Percentiles rank a stretch among this genome's conserved stretches.
Conservation (phyloP, 2,329 filamentous ascomycete species). For the Talaromyces sp. region DNA sequence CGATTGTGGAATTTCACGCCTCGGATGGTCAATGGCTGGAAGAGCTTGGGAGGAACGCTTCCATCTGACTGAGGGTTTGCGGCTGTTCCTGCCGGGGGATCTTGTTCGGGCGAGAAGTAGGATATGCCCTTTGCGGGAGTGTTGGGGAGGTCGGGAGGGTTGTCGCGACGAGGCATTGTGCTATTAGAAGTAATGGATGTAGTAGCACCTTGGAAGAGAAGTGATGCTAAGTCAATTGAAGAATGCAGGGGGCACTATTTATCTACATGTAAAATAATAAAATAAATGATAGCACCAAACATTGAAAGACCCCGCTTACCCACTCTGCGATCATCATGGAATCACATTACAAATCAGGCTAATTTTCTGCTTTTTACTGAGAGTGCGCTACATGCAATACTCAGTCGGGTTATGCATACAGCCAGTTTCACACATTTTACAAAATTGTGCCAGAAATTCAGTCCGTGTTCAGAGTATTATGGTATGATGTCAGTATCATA, state of each 20-base stretch:
- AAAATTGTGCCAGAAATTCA: not conserved
- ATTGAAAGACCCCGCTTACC: not conserved
- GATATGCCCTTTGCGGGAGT: constrained; percentile 43
- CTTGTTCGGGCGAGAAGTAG: constrained; percentile 42
- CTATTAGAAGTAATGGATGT: too few relatives aligned
- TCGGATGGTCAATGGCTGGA: constrained; percentile 57
- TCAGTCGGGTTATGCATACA: not conserved
- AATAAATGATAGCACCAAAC: not conserved
- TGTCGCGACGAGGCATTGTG: constrained; percentile 15
- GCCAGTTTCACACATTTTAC: not conserved
- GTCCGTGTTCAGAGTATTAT: not conserved
- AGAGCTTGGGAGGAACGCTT: constrained; percentile 54
- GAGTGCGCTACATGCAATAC: not conserved
- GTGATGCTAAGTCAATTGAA: not conserved
- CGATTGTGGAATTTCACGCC: constrained; percentile 67
- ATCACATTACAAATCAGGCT: constrained; percentile 8
- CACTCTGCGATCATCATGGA: not conserved
- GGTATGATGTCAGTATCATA: not conserved
- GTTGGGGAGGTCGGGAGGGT: constrained; percentile 34
- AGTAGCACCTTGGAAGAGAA: too few relatives aligned
- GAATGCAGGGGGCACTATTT: not conserved
- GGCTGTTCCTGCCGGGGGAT: constrained; percentile 38
- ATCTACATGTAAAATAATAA: not conserved
- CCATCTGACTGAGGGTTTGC: constrained; percentile 44
- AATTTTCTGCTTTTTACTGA: not conserved